Evolutionary conservation across 2,329 filamentous ascomycete genomes (phyloP), one percentile per base, ranked within the genome.

Genomic region (Tolypocladium ovalisporum): DNA sequence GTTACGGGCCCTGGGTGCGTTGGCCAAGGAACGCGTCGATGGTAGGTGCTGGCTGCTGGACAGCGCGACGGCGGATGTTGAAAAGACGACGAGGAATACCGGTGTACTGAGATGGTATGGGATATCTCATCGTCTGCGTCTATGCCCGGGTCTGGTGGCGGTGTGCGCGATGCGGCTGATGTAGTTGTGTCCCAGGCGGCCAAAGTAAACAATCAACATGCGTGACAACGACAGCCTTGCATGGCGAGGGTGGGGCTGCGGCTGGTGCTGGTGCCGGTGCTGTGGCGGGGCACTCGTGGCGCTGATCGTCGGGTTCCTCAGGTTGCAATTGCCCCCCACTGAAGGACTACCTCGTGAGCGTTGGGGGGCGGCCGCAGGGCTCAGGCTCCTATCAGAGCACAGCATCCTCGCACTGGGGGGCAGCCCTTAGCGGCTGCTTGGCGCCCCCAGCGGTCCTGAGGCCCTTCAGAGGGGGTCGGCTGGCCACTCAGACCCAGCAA

Each of bases 151-250:
- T 51, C 29, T n/a, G 37, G 37, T 40, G 40, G 22, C n/a, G 29
- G 47, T 34, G 47, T 35, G 47, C 22, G 29, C 29, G 8, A 22
- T 32, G 29, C 19, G 47, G 29, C 29, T 34, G 29, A 4, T 34
- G 29, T 19, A 13, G 17, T 35, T 34, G 47, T n/a, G 4, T 52
- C 29, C 47, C 19, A 22, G 47, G 47, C 29, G 47, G 29, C 27
- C 56, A 63, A 62, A 60, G 64, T 67, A 67, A 67, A 66, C 65
- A 65, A 67, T 59, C 57, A 57, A 60, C 42, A n/a, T 36, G 54
- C 62, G 58, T 56, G 62, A 66, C 66, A 66, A 67, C 66, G 55
- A 47, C 56, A 64, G 62, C 66, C 61, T 65, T 63, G 62, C 62
- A 64, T 56, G 56, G 47, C 17, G 35, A 22, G 19, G 53, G 52